Percentiles rank a stretch among this genome's conserved stretches.
These are phyloP conservation scores for Beverwykella pulmonaria DNA, from an alignment of 495 filamentous ascomycete genomes.

Conservation along the genomic window DNA sequence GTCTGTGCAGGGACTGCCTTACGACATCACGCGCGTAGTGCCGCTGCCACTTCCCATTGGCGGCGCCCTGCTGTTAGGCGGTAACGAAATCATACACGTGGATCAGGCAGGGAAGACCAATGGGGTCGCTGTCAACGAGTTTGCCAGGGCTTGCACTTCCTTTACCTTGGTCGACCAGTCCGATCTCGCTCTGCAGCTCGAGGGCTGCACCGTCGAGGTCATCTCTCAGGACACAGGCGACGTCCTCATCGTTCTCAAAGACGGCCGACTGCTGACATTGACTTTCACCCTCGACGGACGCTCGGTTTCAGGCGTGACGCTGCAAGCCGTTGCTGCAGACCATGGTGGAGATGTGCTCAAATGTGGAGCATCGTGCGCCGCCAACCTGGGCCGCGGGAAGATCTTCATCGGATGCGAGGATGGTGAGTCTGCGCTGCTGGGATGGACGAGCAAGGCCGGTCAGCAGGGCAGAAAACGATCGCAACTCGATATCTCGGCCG, in stretches of 20 bases:
- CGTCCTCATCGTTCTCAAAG: constrained; percentile 77
- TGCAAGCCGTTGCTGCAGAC: constrained; percentile 63
- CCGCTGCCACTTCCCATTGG: constrained; percentile 84
- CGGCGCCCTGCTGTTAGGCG: constrained; percentile 81
- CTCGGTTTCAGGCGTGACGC: constrained; percentile 79
- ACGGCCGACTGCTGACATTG: constrained; percentile 73
- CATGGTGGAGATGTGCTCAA: constrained; percentile 63
- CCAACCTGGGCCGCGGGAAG: constrained; percentile 65
- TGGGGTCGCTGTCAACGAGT: constrained; percentile 91
- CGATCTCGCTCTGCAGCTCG: constrained; percentile 74
- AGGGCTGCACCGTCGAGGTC: constrained; percentile 77
- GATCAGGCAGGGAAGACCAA: constrained; percentile 94
- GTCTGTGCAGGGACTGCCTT: constrained; percentile 80
- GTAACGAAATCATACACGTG: constrained; percentile 90
- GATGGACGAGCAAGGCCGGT: constrained; percentile 68
- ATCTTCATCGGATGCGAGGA: constrained; percentile 86
- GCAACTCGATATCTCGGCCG: constrained; percentile 46
- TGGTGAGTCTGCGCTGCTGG: constrained; percentile 78
- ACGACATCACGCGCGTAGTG: constrained; percentile 83
- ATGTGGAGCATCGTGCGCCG: constrained; percentile 68
- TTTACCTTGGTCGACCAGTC: constrained; percentile 86
- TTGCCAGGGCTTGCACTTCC: constrained; percentile 74
- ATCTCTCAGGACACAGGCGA: constrained; percentile 76
- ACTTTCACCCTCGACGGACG: constrained; percentile 89
- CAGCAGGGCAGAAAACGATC: constrained; percentile 51